phyloP scores from a whole-genome alignment of 495 filamentous ascomycete genomes.

The Mytilinidion resinicola region DNA sequence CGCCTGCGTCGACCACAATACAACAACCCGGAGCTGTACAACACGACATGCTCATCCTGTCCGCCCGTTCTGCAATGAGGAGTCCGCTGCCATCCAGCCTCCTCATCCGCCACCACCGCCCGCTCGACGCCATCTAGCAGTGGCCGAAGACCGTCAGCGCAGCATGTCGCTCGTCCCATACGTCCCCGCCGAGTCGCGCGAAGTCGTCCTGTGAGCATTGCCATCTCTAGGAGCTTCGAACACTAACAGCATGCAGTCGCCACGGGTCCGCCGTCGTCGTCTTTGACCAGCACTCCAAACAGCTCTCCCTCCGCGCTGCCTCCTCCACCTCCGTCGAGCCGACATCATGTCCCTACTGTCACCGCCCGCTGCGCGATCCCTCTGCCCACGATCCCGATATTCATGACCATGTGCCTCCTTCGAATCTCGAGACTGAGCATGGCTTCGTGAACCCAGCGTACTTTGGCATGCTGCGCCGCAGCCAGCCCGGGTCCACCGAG shows the following conservation, averaged over 20 bases:
- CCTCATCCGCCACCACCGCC: neutral
- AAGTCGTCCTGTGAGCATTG: slow-evolving; percentile 32
- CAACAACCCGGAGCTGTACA: too few relatives aligned
- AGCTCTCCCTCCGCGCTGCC: slow-evolving; percentile 70
- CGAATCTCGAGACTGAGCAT: slow-evolving; percentile 36
- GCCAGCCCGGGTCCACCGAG: slow-evolving; percentile 45
- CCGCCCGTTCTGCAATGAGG: neutral
- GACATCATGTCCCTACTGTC: slow-evolving; percentile 79
- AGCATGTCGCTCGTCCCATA: slow-evolving; percentile 39
- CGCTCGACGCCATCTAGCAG: slow-evolving; percentile 5
- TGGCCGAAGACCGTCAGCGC: slow-evolving; percentile 25
- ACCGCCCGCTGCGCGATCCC: slow-evolving; percentile 59
- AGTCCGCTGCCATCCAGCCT: neutral
- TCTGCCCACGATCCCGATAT: slow-evolving; percentile 33
- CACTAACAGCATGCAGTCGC: slow-evolving; percentile 51
- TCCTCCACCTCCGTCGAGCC: slow-evolving; percentile 46
- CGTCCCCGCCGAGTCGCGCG: slow-evolving; percentile 30
- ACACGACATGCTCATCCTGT: too few relatives aligned
- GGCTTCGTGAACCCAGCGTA: slow-evolving; percentile 85
- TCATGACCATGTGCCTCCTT: slow-evolving; percentile 2
- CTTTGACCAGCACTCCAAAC: slow-evolving; percentile 76
- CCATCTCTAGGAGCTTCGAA: slow-evolving; percentile 4
- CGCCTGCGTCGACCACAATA: too few relatives aligned
- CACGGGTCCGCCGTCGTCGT: slow-evolving; percentile 89
- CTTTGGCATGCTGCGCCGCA: slow-evolving; percentile 82